Evolutionary conservation across 2,329 filamentous ascomycete genomes (phyloP).

Genomic region (Sordariomycetes sp.): DNA sequence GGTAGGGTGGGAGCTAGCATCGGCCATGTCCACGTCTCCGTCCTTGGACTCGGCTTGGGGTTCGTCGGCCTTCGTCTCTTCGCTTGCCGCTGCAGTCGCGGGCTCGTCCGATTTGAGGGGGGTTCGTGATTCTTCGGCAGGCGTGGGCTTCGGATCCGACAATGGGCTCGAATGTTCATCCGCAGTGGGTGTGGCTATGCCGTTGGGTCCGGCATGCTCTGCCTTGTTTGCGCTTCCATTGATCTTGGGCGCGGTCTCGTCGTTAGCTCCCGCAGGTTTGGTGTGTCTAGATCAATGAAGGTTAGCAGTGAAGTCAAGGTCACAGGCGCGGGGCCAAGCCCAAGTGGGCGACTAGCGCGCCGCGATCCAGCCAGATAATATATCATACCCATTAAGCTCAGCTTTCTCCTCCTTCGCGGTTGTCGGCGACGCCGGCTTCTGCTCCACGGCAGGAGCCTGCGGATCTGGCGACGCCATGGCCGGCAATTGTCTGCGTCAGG

Average conservation of each 20-base stretch:
- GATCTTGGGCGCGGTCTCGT: slow-evolving; percentile 12
- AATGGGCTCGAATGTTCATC: background rate
- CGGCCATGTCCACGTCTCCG: slow-evolving; percentile 5
- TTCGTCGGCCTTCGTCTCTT: background rate
- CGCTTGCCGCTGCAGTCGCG: background rate
- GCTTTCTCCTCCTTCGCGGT: slow-evolving; percentile 18
- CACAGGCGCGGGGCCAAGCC: background rate
- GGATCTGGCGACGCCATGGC: slow-evolving; percentile 40
- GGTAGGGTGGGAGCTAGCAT: background rate
- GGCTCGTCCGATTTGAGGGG: slow-evolving; percentile 3
- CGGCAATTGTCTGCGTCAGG: slow-evolving; percentile 19
- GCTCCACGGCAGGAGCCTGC: slow-evolving; percentile 29
- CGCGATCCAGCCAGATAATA: slow-evolving; percentile 2
- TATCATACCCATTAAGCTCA: slow-evolving; percentile 25
- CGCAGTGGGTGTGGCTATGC: slow-evolving; percentile 7
- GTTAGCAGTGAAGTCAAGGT: slow-evolving; percentile 2
- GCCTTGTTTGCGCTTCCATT: slow-evolving; percentile 15
- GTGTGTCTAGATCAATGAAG: slow-evolving; percentile 12
- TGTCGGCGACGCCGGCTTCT: slow-evolving; percentile 29
- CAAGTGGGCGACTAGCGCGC: background rate
- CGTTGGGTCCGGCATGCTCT: slow-evolving; percentile 13
- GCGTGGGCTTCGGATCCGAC: background rate
- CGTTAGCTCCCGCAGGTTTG: slow-evolving; percentile 8
- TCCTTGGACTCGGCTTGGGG: background rate
- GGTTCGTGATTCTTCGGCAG: background rate